phyloP scores from a whole-genome alignment of 2,329 filamentous ascomycete species.

The Phyllosticta capitalensis region DNA sequence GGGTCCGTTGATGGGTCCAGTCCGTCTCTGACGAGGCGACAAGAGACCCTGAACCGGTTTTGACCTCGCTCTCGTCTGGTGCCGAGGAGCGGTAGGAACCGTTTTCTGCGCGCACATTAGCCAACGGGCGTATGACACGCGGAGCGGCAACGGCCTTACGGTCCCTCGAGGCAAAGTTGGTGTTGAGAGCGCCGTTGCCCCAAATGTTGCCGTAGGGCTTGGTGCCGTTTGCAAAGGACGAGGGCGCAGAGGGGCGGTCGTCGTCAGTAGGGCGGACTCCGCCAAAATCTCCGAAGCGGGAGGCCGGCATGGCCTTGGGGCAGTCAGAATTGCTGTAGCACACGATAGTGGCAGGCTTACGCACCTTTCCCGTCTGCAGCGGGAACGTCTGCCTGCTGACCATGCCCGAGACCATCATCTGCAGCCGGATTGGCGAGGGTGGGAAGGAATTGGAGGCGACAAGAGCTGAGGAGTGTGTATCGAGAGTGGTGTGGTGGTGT shows the following conservation, averaged over 20 bases:
- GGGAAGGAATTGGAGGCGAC: neutral
- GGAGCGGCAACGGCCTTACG: neutral
- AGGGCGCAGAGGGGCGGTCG: constrained; percentile 2
- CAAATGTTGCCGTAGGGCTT: constrained; percentile 26
- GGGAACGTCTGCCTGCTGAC: constrained; percentile 10
- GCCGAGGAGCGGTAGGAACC: constrained; percentile 18
- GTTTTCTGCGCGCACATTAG: constrained; percentile 19
- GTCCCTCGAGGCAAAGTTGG: constrained; percentile 22
- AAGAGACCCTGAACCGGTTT: constrained; percentile 61
- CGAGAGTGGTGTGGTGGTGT: constrained; percentile 16
- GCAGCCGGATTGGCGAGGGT: no score
- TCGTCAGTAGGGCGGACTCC: constrained; percentile 5
- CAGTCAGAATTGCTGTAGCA: neutral
- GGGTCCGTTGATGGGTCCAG: constrained; percentile 46
- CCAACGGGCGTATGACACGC: neutral
- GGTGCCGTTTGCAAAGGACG: constrained; percentile 14
- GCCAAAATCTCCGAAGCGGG: constrained; percentile 6
- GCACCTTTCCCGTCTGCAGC: constrained; percentile 8
- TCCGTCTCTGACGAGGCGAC: constrained; percentile 61
- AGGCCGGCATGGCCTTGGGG: constrained; percentile 8
- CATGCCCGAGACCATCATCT: constrained; percentile 11
- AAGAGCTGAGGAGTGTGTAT: neutral
- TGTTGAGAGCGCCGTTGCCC: constrained; percentile 21
- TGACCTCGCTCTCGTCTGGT: constrained; percentile 37
- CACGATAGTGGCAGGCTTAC: neutral